These are phyloP conservation scores for Penicillium robsamsonii DNA, from an alignment of 495 filamentous ascomycete genomes.

Conservation along the genomic window DNA sequence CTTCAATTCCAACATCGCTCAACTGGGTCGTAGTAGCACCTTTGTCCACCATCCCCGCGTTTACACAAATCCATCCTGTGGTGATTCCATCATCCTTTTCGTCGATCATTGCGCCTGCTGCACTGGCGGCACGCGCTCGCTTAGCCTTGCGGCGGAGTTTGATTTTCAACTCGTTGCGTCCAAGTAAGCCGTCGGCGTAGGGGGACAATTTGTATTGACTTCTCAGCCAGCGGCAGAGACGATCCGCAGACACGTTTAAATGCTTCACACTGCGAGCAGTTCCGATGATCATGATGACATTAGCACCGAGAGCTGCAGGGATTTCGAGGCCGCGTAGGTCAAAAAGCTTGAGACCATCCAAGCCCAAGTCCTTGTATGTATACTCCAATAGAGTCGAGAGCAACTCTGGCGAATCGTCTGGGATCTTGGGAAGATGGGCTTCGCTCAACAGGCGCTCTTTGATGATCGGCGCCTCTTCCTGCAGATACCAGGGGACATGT, in stretches of 20 bases:
- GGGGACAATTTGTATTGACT: slow-evolving; percentile 66
- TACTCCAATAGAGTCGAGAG: slow-evolving; percentile 73
- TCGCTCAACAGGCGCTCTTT: slow-evolving; percentile 54
- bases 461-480: slow-evolving; percentile 55
- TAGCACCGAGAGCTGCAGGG: slow-evolving; percentile 79
- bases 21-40: slow-evolving; percentile 32
- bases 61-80: slow-evolving; percentile 95
- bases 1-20: slow-evolving; percentile 54
- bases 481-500: slow-evolving; percentile 80
- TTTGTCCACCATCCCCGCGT: slow-evolving; percentile 69
- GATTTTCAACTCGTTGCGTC: slow-evolving; percentile 85
- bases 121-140: slow-evolving; percentile 70
- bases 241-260: slow-evolving; percentile 86
- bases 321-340: slow-evolving; percentile 84
- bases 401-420: slow-evolving; percentile 68
- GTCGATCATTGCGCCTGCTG: slow-evolving; percentile 46
- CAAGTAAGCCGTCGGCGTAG: slow-evolving; percentile 82
- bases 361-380: slow-evolving; percentile 73
- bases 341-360: slow-evolving; percentile 72
- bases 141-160: slow-evolving; percentile 78
- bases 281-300: slow-evolving; percentile 90
- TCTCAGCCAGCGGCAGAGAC: slow-evolving; percentile 82
- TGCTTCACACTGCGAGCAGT: slow-evolving; percentile 92
- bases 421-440: slow-evolving; percentile 72
- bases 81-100: slow-evolving; percentile 75